Evolutionary conservation across 2,329 filamentous ascomycete genomes (phyloP).

Genomic region (Coniosporium uncinatum): DNA sequence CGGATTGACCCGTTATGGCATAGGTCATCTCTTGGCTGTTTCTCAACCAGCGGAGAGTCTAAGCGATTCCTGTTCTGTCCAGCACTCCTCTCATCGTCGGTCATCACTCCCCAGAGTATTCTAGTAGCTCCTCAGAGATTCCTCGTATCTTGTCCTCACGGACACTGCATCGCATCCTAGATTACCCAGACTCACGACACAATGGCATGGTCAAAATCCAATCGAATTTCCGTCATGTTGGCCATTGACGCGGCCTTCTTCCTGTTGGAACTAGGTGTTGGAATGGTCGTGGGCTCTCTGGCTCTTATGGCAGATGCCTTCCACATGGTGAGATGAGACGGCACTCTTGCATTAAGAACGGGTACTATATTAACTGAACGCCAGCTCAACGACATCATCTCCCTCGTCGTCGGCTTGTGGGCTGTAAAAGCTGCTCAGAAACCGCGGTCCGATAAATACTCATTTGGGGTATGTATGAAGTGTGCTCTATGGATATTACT

Average conservation of each 20-base stretch:
- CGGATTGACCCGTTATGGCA: no score
- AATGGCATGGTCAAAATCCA: slow-evolving; percentile 91
- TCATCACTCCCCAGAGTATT: no score
- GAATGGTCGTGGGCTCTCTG: slow-evolving; percentile 82
- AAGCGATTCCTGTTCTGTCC: no score
- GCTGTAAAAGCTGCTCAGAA: slow-evolving; percentile 86
- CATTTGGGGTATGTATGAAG: slow-evolving; percentile 87
- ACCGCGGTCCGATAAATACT: slow-evolving; percentile 81
- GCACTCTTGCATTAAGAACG: not conserved
- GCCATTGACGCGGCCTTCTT: slow-evolving; percentile 89
- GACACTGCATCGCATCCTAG: no score
- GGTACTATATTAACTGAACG: slow-evolving; percentile 36
- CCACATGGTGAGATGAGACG: slow-evolving; percentile 73
- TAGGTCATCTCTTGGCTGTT: no score
- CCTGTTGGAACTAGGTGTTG: slow-evolving; percentile 78
- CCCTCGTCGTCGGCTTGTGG: slow-evolving; percentile 88
- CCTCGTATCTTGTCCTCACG: no score
- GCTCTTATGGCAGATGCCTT: slow-evolving; percentile 96
- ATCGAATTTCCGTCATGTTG: slow-evolving; percentile 89
- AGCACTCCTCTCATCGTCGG: no score
- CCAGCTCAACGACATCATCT: slow-evolving; percentile 98
- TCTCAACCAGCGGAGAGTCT: no score
- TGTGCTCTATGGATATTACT: not conserved
- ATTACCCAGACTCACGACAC: no score
- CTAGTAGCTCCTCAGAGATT: no score